These are phyloP conservation scores for Leishmania mexicana DNA, from an alignment of 208 protist species.

Conservation along the genomic window DNA sequence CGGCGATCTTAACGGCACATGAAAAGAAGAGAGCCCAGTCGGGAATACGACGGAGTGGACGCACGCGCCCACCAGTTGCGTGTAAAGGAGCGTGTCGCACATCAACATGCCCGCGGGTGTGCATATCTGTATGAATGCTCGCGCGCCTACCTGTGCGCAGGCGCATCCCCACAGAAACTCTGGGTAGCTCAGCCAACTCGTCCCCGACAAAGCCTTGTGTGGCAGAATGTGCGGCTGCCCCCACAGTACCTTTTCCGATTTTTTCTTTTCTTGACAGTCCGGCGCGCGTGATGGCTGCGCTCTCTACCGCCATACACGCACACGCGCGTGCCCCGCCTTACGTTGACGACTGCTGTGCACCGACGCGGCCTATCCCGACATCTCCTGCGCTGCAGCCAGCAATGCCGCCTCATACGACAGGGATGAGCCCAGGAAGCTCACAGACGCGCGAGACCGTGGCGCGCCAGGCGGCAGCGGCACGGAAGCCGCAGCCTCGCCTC, in stretches of 20 bases:
- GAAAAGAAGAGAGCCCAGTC: no score
- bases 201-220: neutral
- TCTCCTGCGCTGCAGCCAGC: neutral
- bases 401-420: neutral
- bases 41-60: no score
- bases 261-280: neutral
- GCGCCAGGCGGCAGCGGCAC: neutral
- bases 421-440: neutral
- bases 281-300: neutral
- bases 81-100: no score
- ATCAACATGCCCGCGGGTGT: neutral
- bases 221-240: neutral
- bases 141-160: neutral
- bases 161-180: neutral
- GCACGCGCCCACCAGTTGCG: no score
- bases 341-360: neutral
- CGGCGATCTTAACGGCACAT: neutral
- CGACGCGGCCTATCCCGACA: neutral
- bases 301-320: neutral
- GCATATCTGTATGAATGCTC: neutral
- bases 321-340: neutral
- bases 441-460: neutral
- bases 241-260: neutral
- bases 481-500: neutral
- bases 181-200: neutral